phyloP scores from a whole-genome alignment of 2,329 filamentous ascomycete species.

The Colletotrichum cordylinicola region DNA sequence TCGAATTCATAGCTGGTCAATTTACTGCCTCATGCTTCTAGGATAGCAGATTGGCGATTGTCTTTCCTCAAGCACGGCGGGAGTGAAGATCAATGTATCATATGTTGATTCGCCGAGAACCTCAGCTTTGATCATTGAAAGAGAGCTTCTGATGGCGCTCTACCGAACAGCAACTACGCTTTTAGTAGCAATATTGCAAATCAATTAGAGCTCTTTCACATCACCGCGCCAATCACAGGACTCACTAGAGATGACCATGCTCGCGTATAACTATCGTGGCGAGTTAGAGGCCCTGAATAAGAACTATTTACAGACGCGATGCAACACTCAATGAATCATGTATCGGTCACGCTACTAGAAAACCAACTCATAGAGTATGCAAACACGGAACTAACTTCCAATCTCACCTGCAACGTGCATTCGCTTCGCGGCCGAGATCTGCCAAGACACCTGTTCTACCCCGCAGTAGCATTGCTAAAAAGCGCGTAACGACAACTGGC shows the following conservation, averaged over 20 bases:
- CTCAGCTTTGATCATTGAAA: not conserved
- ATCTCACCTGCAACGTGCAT: not conserved
- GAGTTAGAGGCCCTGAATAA: not conserved
- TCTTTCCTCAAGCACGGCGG: not conserved
- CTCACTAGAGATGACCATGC: not conserved
- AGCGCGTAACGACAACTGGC: not conserved
- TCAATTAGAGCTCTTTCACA: not conserved
- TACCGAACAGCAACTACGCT: fast-evolving
- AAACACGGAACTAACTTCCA: not conserved
- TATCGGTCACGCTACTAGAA: not conserved
- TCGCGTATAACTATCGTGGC: not conserved
- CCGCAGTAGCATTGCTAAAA: slow-evolving; percentile 5
- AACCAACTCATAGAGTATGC: not conserved
- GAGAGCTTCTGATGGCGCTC: not conserved
- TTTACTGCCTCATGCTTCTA: not conserved
- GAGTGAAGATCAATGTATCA: not conserved
- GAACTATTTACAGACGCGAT: not conserved
- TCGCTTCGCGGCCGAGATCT: not conserved
- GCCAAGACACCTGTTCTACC: not conserved
- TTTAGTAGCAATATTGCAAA: not conserved
- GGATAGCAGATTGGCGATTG: not conserved
- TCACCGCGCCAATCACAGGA: not conserved
- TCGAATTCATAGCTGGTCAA: not conserved
- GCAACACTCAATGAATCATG: not conserved
- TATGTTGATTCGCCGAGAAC: not conserved